These are phyloP conservation scores for Boletales sp. DNA, from an alignment of 768 basidiomycete genomes.

Conservation along the genomic window DNA sequence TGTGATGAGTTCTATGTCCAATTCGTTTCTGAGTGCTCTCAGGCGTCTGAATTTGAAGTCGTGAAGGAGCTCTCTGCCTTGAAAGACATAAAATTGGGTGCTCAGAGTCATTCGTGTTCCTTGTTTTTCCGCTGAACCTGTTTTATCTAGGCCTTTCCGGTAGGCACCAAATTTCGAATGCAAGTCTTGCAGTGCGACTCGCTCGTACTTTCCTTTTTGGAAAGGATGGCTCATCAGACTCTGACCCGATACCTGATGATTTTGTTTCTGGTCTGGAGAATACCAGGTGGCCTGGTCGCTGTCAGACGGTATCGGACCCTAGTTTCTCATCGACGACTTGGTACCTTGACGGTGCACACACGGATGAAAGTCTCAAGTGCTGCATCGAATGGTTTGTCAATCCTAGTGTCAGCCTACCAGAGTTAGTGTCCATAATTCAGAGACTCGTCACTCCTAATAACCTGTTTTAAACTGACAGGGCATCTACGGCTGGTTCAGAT, in stretches of 20 bases:
- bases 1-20: constrained; percentile 2
- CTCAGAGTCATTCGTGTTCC: background rate
- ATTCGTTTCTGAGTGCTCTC: background rate
- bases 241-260: constrained; percentile 40
- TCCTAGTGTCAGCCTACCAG: constrained; percentile 48
- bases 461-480: background rate
- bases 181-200: constrained; percentile 76
- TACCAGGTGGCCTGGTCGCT: constrained; percentile 91
- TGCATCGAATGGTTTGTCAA: constrained; percentile 87
- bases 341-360: constrained; percentile 97
- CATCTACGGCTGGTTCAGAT: constrained; percentile 14
- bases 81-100: constrained; percentile 59
- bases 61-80: constrained; percentile 52
- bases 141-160: constrained; percentile 70
- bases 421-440: constrained; percentile 14
- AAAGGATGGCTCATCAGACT: constrained; percentile 15
- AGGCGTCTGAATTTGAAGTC: constrained; percentile 70
- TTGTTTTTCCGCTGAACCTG: constrained; percentile 1
- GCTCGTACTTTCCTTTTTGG: constrained; percentile 58
- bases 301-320: constrained; percentile 77
- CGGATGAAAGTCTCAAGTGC: constrained; percentile 80
- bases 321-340: constrained; percentile 54
- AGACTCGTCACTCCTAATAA: constrained; percentile 4
- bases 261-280: constrained; percentile 62
- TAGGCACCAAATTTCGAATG: constrained; percentile 83